Base-by-base conservation (phyloP, 139 green algal species). In the Asterochloris erici region DNA sequence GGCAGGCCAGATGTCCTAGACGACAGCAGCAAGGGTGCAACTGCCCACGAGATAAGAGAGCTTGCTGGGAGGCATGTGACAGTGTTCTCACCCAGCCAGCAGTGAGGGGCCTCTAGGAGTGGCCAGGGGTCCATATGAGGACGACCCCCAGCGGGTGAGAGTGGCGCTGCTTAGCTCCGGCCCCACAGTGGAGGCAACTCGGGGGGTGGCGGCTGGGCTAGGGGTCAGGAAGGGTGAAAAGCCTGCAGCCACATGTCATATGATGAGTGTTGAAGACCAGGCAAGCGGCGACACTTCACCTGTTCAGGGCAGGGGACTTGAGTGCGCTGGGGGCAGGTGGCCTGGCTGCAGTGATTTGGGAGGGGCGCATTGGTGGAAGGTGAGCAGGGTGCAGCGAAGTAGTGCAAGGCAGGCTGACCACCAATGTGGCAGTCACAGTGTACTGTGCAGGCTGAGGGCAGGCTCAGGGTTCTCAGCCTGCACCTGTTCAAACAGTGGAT, bases 171-270 rank as follows among this genome's bases (percentile, higher is more conserved):
- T 62, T 29, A 26, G n/a, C 38, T 80, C 61, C 0, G 76, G 47
- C 60, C 76, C 68, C 24, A 62, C 61, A 14, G 68, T 64, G 14
- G 76, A 80, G 60, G 60, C 76, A n/a, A 23, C 68, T 17, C 76
- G 38, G 76, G 60, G 68, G 76, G 68, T 80, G 13, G 61, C 21
- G 23, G 13, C 61, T 17, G 60, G 60, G 19, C 76, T 80, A 12
- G 78, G 78, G 10, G 78, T 82, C n/a, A 82, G 73, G 78, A 82
- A 82, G 13, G 78, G 78, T 26, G 63, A 74, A 63, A 73, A 73
- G n/a, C 78, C 78, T 21, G 61, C 78, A 80, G 60, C 47, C 68
- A 62, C 47, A 60, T 29, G 60, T n/a, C 9, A 6, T 54, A 2
- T 54, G 38, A 10, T 54, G 38, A 54, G 2, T 6, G 38, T 54